Percentiles rank a stretch among this genome's conserved stretches.
Conservation (phyloP, 345 rosid genomes). For the Aegle marmelos region DNA sequence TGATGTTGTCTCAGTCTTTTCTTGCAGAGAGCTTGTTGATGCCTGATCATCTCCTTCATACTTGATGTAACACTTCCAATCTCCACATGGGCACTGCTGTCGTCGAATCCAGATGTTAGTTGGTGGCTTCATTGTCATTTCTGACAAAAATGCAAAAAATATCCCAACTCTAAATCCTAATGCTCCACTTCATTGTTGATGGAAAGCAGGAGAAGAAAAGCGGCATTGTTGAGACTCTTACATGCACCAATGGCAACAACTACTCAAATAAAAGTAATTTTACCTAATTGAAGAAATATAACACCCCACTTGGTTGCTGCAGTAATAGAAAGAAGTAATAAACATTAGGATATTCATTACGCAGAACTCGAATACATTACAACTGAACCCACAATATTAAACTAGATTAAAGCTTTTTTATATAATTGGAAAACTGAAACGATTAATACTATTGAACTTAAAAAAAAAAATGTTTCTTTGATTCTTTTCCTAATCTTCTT, state of each 20-base stretch:
- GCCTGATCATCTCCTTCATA: slow-evolving; percentile 67
- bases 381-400: background rate
- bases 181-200: slow-evolving; percentile 18
- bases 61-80: slow-evolving; percentile 82
- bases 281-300: background rate
- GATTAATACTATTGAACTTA: background rate
- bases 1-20: slow-evolving; percentile 53
- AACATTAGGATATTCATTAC: background rate
- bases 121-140: slow-evolving; percentile 55
- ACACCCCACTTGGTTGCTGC: background rate
- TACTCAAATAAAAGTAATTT: background rate
- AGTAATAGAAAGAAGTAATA: background rate
- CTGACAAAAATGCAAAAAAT: slow-evolving; percentile 6
- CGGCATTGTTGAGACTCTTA: background rate
- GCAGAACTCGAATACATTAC: background rate
- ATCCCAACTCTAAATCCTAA: slow-evolving; percentile 15
- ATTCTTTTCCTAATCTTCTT: background rate
- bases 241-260: background rate
- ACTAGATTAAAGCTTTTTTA: background rate
- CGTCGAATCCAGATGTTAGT: slow-evolving; percentile 81
- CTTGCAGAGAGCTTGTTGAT: slow-evolving; percentile 36
- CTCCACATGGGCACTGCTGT: slow-evolving; percentile 94
- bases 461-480: background rate
- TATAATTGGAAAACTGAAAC: background rate
- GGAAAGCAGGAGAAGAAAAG: background rate